Percentiles rank a stretch among this genome's conserved stretches.
These are phyloP conservation scores for Pseudogymnoascus sp. DNA, from an alignment of 2,329 filamentous ascomycete genomes.

Conservation along the genomic window DNA sequence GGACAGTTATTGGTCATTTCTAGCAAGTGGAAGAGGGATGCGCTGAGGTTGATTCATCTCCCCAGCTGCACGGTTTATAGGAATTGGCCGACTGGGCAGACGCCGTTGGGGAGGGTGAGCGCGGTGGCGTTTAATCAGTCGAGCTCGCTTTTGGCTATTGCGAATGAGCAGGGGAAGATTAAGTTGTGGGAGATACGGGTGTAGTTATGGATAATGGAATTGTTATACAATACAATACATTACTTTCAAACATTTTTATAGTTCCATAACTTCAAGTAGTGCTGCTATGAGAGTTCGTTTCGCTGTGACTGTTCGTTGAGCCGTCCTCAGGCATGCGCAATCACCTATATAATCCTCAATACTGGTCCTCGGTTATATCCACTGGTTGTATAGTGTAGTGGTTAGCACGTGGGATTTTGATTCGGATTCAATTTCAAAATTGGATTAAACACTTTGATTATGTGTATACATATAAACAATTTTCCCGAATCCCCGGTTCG, in stretches of 20 bases:
- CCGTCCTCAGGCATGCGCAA: too few species aligned
- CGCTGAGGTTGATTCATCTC: constrained; percentile 78
- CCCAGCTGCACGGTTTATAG: constrained; percentile 89
- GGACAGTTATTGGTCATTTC: constrained; percentile 84
- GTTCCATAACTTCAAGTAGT: background rate
- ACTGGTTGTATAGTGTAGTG: constrained; percentile 3
- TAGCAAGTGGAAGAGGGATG: constrained; percentile 81
- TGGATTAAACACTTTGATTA: background rate
- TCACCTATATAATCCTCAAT: background rate
- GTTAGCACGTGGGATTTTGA: constrained; percentile 6
- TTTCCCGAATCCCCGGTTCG: constrained; percentile 5
- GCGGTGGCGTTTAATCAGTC: constrained; percentile 61
- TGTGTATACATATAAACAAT: background rate
- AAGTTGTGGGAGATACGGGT: constrained; percentile 74
- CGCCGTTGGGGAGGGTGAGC: constrained; percentile 78
- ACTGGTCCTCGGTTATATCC: background rate
- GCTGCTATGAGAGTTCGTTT: too few species aligned
- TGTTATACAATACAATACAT: background rate
- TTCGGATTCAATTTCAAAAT: background rate
- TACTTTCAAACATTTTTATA: background rate
- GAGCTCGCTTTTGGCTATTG: constrained; percentile 71
- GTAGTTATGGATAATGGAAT: constrained; percentile 1
- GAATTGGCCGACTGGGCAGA: constrained; percentile 93
- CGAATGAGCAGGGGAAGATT: constrained; percentile 83
- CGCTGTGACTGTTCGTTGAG: too few species aligned